Evolutionary conservation across 2,329 filamentous ascomycete species (phyloP).

Genomic region (Fusarium chaquense): DNA sequence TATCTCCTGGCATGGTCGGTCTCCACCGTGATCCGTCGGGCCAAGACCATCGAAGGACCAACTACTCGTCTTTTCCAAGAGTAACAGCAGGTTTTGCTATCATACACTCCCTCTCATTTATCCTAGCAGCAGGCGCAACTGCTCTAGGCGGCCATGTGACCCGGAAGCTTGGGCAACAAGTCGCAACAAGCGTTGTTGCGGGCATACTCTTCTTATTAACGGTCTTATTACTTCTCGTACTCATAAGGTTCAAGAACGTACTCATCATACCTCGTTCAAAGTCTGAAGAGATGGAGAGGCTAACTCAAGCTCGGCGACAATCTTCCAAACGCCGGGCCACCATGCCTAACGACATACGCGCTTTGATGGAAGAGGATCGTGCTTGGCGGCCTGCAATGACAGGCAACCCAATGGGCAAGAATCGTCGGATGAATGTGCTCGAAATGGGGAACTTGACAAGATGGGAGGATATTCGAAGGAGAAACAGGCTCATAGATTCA

Average conservation of each 20-base stretch:
- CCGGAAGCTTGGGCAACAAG: constrained; percentile 73
- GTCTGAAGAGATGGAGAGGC: constrained; percentile 65
- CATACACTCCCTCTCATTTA: constrained; percentile 76
- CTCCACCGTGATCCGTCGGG: constrained; percentile 59
- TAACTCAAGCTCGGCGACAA: constrained; percentile 62
- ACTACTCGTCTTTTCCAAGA: constrained; percentile 81
- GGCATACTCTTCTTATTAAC: constrained; percentile 75
- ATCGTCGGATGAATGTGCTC: constrained; percentile 76
- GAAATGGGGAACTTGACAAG: constrained; percentile 76
- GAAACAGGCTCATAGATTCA: constrained; percentile 68
- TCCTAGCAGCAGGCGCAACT: constrained; percentile 76
- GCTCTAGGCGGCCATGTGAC: constrained; percentile 76
- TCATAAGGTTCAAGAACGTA: constrained; percentile 74
- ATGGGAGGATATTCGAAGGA: constrained; percentile 78
- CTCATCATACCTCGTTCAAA: constrained; percentile 76
- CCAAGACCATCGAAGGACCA: constrained; percentile 64
- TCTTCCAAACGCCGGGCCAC: constrained; percentile 61
- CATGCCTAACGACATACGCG: constrained; percentile 54
- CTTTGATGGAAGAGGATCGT: constrained; percentile 62
- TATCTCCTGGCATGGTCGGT: constrained; percentile 77
- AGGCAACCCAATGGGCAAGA: constrained; percentile 76
- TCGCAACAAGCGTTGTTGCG: constrained; percentile 76
- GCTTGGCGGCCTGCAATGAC: constrained; percentile 78
- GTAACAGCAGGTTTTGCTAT: constrained; percentile 78
- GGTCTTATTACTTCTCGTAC: constrained; percentile 69